Conservation (phyloP, 164 flowering plant genomes). For the Piper longum region DNA sequence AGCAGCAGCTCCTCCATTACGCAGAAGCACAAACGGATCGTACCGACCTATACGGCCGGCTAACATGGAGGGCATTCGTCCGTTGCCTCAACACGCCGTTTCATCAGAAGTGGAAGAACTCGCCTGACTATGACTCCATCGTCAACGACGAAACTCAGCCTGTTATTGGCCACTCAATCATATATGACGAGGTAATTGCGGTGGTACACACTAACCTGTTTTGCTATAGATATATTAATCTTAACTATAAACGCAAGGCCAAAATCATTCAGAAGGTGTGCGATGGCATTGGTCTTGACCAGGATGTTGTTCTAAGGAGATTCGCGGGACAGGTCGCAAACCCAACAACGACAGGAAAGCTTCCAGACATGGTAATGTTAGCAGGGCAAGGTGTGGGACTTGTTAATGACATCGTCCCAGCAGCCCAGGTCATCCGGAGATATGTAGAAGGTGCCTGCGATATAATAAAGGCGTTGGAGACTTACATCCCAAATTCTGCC, state of each 20-base stretch:
- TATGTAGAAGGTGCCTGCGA: conserved; percentile 16
- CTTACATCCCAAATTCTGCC: conserved; percentile 4
- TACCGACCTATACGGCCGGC: conserved; percentile 14
- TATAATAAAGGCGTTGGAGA: conserved; percentile 11
- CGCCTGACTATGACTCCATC: conserved; percentile 10
- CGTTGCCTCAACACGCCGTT: conserved; percentile 22
- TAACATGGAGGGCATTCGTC: conserved; percentile 17
- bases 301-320: conserved; percentile 11
- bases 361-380: conserved; percentile 12
- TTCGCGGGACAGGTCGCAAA: conserved; percentile 14
- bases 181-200: conserved; percentile 7
- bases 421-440: conserved; percentile 16
- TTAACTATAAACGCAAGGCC: background rate
- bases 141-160: conserved; percentile 14
- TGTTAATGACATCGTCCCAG: conserved; percentile 15
- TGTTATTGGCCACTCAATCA: conserved; percentile 11
- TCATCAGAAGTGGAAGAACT: conserved; percentile 11
- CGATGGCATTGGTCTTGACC: too few relatives aligned
- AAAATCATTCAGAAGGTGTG: background rate
- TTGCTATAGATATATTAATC: background rate
- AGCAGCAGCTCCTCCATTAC: conserved; percentile 16
- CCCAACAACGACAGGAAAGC: conserved; percentile 9
- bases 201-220: background rate
- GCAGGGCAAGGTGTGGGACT: conserved; percentile 23
- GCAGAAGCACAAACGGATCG: conserved; percentile 18